Base-by-base conservation (phyloP, 2,329 filamentous ascomycete species). In the Scedosporium aurantiacum region DNA sequence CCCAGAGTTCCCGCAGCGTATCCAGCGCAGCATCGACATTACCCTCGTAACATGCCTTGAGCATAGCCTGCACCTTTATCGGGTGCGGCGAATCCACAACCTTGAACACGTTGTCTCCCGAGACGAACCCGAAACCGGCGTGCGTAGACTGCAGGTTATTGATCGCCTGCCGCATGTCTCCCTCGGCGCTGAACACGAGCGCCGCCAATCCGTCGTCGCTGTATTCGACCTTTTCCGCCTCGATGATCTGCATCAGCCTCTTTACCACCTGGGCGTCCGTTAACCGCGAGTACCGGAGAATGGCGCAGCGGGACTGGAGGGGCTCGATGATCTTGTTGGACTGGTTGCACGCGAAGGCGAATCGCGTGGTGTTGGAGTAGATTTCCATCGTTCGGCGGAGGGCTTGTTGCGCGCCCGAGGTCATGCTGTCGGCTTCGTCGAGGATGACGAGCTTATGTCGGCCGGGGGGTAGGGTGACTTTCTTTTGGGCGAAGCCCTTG, bases 251-350 rank as follows among this genome's bases (percentile, higher is more conserved):
- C 74, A 94, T 78, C 64, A 99, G 75, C 47, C 94, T 84, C 77
- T 93, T 92, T 59, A 97, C 91, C 27, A 99, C 86, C 73, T 99
- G 93, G 12, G 84, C 87, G 71, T 99, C 94, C 2, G 93, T 97
- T 66, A 99, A 81, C 62, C 93, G 88, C 37, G 92, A 87, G 74
- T 97, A 99, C 63, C 94, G 88, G 61, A 99, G 82, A 71, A 99
- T 97, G 21, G 94, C 94, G 72, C 94, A 99, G 68, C 94, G 86
- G 18, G 92, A 97, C 74, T 99, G 94, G 59, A 99, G 80, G n/a
- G 94, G 94, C 74, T 99, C 94, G 73, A 99, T 99, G 71, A 99
- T 97, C 77, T 97, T 99, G 79, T 97, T 99, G 64, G 89, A 94
- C 78, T 96, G 91, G 74, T 99, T 99, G 80, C 94, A 99, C 2